These are phyloP conservation scores for Alectoria sarmentosa DNA, from an alignment of 495 filamentous ascomycete genomes.

Conservation along the genomic window DNA sequence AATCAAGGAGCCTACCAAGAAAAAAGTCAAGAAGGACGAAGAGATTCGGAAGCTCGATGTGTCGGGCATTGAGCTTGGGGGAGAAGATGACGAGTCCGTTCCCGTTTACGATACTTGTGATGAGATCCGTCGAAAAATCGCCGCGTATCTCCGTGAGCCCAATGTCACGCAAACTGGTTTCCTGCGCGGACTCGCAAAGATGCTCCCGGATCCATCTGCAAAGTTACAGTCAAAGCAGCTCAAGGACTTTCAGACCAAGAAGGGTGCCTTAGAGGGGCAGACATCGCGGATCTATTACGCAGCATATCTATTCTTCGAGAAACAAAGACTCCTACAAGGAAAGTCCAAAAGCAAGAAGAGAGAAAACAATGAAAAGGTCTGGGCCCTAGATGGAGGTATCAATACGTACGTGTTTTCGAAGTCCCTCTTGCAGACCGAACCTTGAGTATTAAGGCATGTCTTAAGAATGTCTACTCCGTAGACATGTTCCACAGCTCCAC, in stretches of 20 bases:
- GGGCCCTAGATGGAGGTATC: no score
- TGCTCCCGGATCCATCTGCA: conserved; percentile 30
- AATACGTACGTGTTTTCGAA: no score
- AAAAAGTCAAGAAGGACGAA: conserved; percentile 27
- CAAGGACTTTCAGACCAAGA: conserved; percentile 42
- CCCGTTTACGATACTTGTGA: conserved; percentile 50
- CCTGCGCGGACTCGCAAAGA: conserved; percentile 39
- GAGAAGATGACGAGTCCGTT: conserved; percentile 38
- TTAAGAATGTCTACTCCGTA: no score
- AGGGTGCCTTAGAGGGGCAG: conserved; percentile 39
- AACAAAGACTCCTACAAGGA: no score
- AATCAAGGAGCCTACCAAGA: conserved; percentile 27
- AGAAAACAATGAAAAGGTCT: no score
- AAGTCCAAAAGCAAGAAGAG: no score
- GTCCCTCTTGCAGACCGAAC: not conserved
- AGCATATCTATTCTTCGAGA: conserved; percentile 49
- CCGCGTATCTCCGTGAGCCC: conserved; percentile 39
- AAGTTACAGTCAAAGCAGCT: conserved; percentile 31
- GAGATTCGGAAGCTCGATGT: conserved; percentile 29
- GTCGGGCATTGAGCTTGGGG: conserved; percentile 31
- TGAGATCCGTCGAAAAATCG: conserved; percentile 49
- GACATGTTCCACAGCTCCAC: no score
- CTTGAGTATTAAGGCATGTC: no score
- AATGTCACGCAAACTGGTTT: conserved; percentile 48
- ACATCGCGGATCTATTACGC: conserved; percentile 42